Base-by-base conservation (phyloP, 2,329 filamentous ascomycete species). In the Claviceps spartinae region DNA sequence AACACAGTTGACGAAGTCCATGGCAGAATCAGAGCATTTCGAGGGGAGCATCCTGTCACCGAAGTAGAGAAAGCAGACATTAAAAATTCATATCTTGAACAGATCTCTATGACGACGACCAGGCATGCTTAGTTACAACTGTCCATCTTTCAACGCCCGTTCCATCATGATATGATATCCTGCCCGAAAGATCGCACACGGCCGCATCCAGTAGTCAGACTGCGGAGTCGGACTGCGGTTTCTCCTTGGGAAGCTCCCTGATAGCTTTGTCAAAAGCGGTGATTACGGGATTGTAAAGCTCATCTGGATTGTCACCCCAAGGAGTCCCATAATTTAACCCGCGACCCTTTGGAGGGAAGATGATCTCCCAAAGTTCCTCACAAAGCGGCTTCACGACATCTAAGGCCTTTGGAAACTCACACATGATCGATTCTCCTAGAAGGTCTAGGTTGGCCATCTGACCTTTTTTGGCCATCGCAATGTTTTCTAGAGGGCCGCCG, bases 351-450 rank as follows among this genome's bases (percentile, higher is more conserved):
- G 48, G 11, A 8, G 47, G 43, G 24, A 54, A 56, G 4, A 58
- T 50, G 20, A 56, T 40, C 11, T 48, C 40, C 49, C 54, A 54
- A 13, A 60, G 55, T 8, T 20, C 47, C 11, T 52, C 4, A 40
- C 55, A 59, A 11, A 58, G 54, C 4, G 53, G 58, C 42, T 59
- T 59, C 6, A 58, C 42, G 26, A 42, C 13, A 26, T 59, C 48
- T 2, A 60, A 38, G 1, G 40, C n/a, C 8, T 49, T 18, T 50
- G 57, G 58, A 40, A 60, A 60, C 34, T 58, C 54, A 1, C 8
- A 13, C 54, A 59, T 45, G 8, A 22, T 2, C 20, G 2, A 58
- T 52, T 0, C 1, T 3, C 46, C 52, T 40, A 16, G 57, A 20
- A 41, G 47, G 14, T 26, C 53, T 38, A 1, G 2, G 20, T 45